Conservation (phyloP, 768 basidiomycete species). For the Suillus subluteus region DNA sequence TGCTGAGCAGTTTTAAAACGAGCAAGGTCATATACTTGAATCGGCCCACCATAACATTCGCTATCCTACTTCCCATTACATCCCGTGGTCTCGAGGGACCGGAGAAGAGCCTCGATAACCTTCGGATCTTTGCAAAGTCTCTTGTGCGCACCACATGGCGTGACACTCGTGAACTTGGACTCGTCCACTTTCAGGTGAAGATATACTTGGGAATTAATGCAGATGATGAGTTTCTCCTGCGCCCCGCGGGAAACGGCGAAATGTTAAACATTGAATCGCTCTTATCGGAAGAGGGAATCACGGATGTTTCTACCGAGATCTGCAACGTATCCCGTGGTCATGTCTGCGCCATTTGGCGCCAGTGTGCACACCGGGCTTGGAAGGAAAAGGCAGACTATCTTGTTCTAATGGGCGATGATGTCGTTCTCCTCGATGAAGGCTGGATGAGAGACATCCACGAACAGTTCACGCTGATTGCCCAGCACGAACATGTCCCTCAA, state of each 20-base stretch:
- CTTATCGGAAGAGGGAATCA: slow-evolving; percentile 42
- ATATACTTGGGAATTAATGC: slow-evolving; percentile 59
- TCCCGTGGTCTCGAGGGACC: slow-evolving; percentile 45
- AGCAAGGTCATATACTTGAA: slow-evolving; percentile 47
- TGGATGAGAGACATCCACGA: slow-evolving; percentile 52
- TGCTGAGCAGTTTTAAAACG: slow-evolving; percentile 28
- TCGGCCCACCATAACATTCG: slow-evolving; percentile 43
- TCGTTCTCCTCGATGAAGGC: slow-evolving; percentile 49
- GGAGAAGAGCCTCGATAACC: slow-evolving; percentile 43
- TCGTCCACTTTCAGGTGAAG: slow-evolving; percentile 37
- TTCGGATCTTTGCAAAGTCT: slow-evolving; percentile 47
- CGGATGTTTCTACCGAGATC: slow-evolving; percentile 38
- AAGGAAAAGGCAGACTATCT: slow-evolving; percentile 52
- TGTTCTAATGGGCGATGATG: slow-evolving; percentile 59
- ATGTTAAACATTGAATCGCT: slow-evolving; percentile 35
- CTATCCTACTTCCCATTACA: slow-evolving; percentile 60
- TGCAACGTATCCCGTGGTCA: slow-evolving; percentile 47
- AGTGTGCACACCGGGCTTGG: slow-evolving; percentile 52
- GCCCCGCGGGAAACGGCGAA: slow-evolving; percentile 13
- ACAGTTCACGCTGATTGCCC: slow-evolving; percentile 42
- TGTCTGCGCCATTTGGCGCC: slow-evolving; percentile 58
- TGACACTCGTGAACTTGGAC: slow-evolving; percentile 39
- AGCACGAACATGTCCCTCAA: slow-evolving; percentile 33
- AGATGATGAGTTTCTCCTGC: slow-evolving; percentile 47
- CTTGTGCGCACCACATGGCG: slow-evolving; percentile 49